These are phyloP conservation scores for Penicillium sp. DNA, from an alignment of 2,329 filamentous ascomycete genomes.

Conservation along the genomic window DNA sequence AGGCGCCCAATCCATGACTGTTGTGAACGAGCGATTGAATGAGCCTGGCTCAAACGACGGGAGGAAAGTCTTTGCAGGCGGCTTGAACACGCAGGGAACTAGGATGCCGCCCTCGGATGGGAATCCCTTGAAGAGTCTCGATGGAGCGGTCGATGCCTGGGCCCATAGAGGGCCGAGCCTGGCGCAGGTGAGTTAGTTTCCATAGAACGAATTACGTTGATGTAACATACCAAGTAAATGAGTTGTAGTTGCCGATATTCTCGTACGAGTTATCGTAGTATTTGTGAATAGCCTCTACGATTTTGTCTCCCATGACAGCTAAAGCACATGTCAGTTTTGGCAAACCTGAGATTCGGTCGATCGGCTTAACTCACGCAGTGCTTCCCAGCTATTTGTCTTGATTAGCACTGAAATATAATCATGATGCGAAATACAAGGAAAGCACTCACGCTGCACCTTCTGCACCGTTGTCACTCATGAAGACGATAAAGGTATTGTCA, in stretches of 20 bases:
- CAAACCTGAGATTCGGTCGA: neutral
- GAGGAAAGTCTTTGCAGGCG: slow-evolving; percentile 10
- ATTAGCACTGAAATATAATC: slow-evolving; percentile 2
- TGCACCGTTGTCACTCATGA: slow-evolving; percentile 50
- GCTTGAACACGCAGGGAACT: slow-evolving; percentile 23
- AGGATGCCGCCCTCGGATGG: slow-evolving; percentile 25
- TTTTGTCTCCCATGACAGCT: slow-evolving; percentile 30
- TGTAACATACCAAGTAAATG: slow-evolving; percentile 31
- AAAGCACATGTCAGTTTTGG: neutral
- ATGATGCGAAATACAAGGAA: neutral
- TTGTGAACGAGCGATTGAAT: slow-evolving; percentile 21
- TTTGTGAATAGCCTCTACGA: slow-evolving; percentile 28
- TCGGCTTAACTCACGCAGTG: slow-evolving; percentile 13
- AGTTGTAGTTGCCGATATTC: slow-evolving; percentile 32
- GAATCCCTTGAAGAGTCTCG: slow-evolving; percentile 24
- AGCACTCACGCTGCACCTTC: slow-evolving; percentile 39
- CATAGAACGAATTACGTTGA: neutral
- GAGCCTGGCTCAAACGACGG: slow-evolving; percentile 8
- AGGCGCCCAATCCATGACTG: slow-evolving; percentile 18
- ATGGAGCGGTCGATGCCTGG: slow-evolving; percentile 23
- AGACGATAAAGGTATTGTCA: slow-evolving; percentile 50
- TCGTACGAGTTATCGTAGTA: slow-evolving; percentile 42
- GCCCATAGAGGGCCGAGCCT: slow-evolving; percentile 31
- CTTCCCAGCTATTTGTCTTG: slow-evolving; percentile 13
- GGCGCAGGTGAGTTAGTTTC: neutral